Evolutionary conservation across 2,329 filamentous ascomycete species (phyloP), one percentile per base, ranked within the genome.

Genomic region (Thermoascus crustaceus): DNA sequence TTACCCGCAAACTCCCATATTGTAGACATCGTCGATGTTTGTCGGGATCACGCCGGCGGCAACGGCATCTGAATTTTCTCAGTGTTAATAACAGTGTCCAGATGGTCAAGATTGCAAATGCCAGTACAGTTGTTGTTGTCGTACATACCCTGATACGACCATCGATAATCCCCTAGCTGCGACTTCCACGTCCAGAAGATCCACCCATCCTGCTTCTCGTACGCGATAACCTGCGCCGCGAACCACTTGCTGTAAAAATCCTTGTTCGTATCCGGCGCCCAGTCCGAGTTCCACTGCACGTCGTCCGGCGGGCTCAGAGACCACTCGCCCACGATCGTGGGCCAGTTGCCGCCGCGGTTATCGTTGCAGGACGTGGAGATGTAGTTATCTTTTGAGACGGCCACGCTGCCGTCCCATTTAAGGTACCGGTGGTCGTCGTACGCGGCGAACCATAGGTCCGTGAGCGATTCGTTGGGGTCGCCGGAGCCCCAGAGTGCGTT

Each of bases 401-500:
- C 35, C 16, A 75, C 59, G 13, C 53, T 52, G 2, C 54, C 44
- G 40, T 70, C 68, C 60, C 68, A 79, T 47, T 76, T 77, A 17
- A 75, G 53, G 50, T 78, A 80, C 13, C 72, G 65, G 45, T 78
- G 75, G 49, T 76, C 68, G 49, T 79, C 75, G 46, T 69, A 80
- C 19, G 68, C 68, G 8, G 69, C 60, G 43, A 61, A 64, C 19
- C 63, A 54, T 14, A 60, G 57, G 43, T 61, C 57, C 2, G 62
- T 51, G 6, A 78, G 57, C 33, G 58, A 61, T 17, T 63, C 44
- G 17, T 60, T 66, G 0, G 74, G 71, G 48, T 78, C 61, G 5
- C 74, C 74, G 1, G 73, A 67, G 11, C 69, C 71, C 75, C 75
- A 80, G 17, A 61, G 53, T 17, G 61, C 47, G 42, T 73, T 69